These are phyloP conservation scores for Globisporangium nodosum DNA, from an alignment of 352 stramenopile genomes.

Conservation along the genomic window DNA sequence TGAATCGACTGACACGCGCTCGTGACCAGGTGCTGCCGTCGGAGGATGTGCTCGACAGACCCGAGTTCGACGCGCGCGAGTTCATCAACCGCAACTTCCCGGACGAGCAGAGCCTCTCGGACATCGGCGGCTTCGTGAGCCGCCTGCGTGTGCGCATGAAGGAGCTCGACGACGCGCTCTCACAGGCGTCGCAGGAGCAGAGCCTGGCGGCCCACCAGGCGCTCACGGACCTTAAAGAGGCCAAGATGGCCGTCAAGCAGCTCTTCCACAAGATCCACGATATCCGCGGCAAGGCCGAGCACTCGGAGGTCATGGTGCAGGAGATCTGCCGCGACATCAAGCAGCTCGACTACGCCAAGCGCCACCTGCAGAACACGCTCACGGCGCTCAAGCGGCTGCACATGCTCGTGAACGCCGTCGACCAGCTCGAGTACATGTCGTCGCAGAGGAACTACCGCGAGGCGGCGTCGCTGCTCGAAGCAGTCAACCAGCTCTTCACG, in stretches of 20 bases:
- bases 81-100: conserved; percentile 93
- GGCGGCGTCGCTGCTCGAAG: conserved; percentile 95
- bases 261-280: conserved; percentile 91
- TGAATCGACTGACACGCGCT: neutral
- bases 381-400: conserved; percentile 96
- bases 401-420: conserved; percentile 97
- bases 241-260: conserved; percentile 80
- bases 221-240: conserved; percentile 79
- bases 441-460: conserved; percentile 91
- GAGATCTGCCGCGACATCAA: conserved; percentile 99
- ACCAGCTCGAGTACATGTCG: conserved; percentile 85
- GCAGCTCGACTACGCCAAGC: conserved; percentile 97
- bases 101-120: conserved; percentile 71
- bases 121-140: conserved; percentile 84
- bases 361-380: conserved; percentile 93
- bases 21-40: conserved; percentile 60
- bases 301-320: conserved; percentile 95
- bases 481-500: conserved; percentile 92
- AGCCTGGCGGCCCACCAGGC: conserved; percentile 68
- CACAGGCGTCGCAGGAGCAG: conserved; percentile 73
- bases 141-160: conserved; percentile 73
- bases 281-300: conserved; percentile 92
- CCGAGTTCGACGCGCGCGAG: conserved; percentile 88
- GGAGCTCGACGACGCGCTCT: conserved; percentile 77
- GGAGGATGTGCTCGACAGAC: conserved; percentile 81